Conservation (phyloP, 352 stramenopile genomes). For the Pythium coloratum region DNA sequence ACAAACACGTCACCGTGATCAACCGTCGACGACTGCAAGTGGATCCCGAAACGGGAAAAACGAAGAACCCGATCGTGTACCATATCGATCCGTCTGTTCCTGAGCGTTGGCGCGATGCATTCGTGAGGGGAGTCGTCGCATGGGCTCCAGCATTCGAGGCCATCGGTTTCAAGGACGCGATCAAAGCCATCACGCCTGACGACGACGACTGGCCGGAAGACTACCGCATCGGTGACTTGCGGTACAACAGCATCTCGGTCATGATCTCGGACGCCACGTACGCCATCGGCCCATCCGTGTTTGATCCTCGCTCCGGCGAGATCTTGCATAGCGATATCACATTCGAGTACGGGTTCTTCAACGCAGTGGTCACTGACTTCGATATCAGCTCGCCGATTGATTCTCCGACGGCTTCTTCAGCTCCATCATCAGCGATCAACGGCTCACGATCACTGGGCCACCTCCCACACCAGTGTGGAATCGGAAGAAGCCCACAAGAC, state of each 20-base stretch:
- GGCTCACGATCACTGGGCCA: background rate
- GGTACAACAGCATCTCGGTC: conserved; percentile 86
- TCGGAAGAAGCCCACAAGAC: conserved; percentile 40
- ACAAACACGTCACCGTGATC: conserved; percentile 62
- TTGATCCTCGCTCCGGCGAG: conserved; percentile 80
- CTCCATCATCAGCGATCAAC: conserved; percentile 1
- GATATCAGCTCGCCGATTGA: conserved; percentile 43
- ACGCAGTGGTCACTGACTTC: conserved; percentile 60
- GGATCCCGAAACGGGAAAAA: conserved; percentile 34
- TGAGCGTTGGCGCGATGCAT: conserved; percentile 53
- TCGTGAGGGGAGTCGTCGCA: conserved; percentile 65
- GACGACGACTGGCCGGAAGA: conserved; percentile 77
- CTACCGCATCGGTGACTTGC: conserved; percentile 80
- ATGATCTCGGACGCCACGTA: conserved; percentile 84
- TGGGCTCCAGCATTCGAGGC: conserved; percentile 79
- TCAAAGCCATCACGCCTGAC: conserved; percentile 61
- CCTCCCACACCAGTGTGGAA: conserved; percentile 37
- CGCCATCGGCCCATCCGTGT: conserved; percentile 59
- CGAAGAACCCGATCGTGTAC: conserved; percentile 63
- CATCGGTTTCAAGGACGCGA: conserved; percentile 70
- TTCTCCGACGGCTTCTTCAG: conserved; percentile 20
- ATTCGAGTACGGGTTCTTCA: conserved; percentile 87
- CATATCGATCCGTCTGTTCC: conserved; percentile 87
- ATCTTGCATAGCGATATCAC: conserved; percentile 87
- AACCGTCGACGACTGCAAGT: conserved; percentile 67